These are phyloP conservation scores for Spathaspora jeffriesii DNA, from an alignment of 1,139 yeast species.

Conservation along the genomic window DNA sequence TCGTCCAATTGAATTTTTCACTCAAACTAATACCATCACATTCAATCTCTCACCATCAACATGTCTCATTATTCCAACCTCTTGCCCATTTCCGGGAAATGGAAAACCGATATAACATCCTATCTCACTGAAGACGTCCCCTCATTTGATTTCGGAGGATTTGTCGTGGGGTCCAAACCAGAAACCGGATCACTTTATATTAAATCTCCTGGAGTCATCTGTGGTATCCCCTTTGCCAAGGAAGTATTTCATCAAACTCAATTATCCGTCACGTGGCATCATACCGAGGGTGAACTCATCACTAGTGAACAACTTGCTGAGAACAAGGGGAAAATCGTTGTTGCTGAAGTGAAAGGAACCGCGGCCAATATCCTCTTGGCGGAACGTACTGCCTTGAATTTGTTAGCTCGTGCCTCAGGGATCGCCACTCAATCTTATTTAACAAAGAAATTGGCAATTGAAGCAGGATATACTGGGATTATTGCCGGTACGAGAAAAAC, in stretches of 20 bases:
- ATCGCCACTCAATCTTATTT: constrained; percentile 77
- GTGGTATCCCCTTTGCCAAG: constrained; percentile 88
- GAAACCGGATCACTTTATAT: constrained; percentile 80
- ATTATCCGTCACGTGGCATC: constrained; percentile 69
- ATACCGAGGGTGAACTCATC: constrained; percentile 65
- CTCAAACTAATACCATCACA: not conserved
- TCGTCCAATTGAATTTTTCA: not conserved
- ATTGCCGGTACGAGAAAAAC: constrained; percentile 98
- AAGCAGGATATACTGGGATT: constrained; percentile 75
- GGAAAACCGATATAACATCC: constrained; percentile 76
- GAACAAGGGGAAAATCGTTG: constrained; percentile 59
- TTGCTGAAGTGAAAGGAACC: constrained; percentile 80
- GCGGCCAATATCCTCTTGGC: constrained; percentile 78
- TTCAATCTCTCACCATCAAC: not conserved
- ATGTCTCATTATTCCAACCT: constrained; percentile 49
- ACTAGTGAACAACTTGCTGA: constrained; percentile 39
- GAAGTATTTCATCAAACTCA: constrained; percentile 83
- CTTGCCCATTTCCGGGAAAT: constrained; percentile 70
- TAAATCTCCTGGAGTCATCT: constrained; percentile 78
- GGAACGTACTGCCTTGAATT: constrained; percentile 84
- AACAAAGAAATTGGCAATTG: constrained; percentile 62
- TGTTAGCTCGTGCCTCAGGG: constrained; percentile 84
- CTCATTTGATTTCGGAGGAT: constrained; percentile 92
- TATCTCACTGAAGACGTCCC: constrained; percentile 91
- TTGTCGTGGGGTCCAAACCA: constrained; percentile 77